Evolutionary conservation across 2,329 filamentous ascomycete genomes (phyloP), one percentile per base, ranked within the genome.

Genomic region (Aureobasidium leucospermi): DNA sequence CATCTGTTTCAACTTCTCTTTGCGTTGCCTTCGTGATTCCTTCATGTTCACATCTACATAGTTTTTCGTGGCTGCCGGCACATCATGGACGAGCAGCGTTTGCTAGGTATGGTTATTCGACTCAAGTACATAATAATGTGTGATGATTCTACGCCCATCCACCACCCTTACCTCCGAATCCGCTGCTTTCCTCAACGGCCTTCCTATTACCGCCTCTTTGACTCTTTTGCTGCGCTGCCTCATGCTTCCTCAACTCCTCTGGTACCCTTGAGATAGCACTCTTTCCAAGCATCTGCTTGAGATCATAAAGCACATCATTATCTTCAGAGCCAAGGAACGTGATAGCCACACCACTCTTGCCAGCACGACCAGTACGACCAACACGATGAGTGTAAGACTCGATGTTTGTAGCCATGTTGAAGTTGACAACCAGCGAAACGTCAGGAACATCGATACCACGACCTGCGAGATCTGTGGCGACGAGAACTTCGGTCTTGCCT

Each of bases 381-480:
- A 99, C 88, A 77, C 94, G 87, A 79, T 99, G 94, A 2, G 93
- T 97, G 73, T 99, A 99, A 70, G 85, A 88, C 76, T 99, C 94
- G 66, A 99, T 97, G 66, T 81, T 90, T 11, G 78, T 85, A 0
- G 94, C 88, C 94, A 99, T 97, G 80, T 97, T 99, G 83, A 97
- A 99, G 78, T 99, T 99, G 72, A 99, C 82, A 60, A 99, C 94
- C 62, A 99, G 82, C 63, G 85, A 89, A 42, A 99, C 94, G 70
- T 97, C 94, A 0, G 89, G 86, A 4, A 99, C 92, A 75, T 99
- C 94, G 73, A 99, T 96, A 90, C 94, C 94, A 79, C 94, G 86
- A 63, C 93, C 94, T 1, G 94, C 94, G 60, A 99, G 79, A 76
- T 99, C 94, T 1, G 94, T 99, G 0, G 94, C 94, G 56, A 99